A percentile compares a stretch with the other conserved stretches of the same genome.
Conservation (phyloP, 331 rosid species). For the Ulmus americana region DNA sequence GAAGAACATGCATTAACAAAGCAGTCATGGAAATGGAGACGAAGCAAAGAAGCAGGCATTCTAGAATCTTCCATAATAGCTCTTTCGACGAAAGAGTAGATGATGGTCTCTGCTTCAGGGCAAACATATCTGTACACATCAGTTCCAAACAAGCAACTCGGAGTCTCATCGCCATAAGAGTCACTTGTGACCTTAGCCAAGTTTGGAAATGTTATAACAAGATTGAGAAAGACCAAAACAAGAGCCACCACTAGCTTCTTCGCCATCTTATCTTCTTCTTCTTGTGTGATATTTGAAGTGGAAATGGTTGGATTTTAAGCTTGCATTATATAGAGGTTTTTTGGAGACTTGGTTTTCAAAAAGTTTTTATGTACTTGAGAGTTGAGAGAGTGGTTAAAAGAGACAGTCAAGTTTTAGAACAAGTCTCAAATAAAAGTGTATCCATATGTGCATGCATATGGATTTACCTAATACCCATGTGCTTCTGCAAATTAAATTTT, state of each 20-base stretch:
- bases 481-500: background rate
- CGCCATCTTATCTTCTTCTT: conserved; percentile 19
- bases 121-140: conserved; percentile 35
- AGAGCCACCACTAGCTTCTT: conserved; percentile 20
- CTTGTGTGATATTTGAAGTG: background rate
- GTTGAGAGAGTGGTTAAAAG: background rate
- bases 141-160: conserved; percentile 24
- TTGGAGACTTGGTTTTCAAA: background rate
- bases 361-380: background rate
- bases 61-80: conserved; percentile 51
- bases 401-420: conserved; percentile 1
- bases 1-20: conserved; percentile 68
- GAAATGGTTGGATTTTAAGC: background rate
- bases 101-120: conserved; percentile 59
- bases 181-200: conserved; percentile 10
- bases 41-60: conserved; percentile 80
- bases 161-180: conserved; percentile 19
- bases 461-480: conserved; percentile 4
- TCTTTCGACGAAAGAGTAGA: conserved; percentile 51
- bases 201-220: conserved; percentile 23
- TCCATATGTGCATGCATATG: background rate
- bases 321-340: background rate
- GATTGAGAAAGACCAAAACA: conserved; percentile 29
- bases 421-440: background rate
- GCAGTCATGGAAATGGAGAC: conserved; percentile 85